These are phyloP conservation scores for Phytophthora citricola DNA, from an alignment of 352 stramenopile species.

Conservation along the genomic window DNA sequence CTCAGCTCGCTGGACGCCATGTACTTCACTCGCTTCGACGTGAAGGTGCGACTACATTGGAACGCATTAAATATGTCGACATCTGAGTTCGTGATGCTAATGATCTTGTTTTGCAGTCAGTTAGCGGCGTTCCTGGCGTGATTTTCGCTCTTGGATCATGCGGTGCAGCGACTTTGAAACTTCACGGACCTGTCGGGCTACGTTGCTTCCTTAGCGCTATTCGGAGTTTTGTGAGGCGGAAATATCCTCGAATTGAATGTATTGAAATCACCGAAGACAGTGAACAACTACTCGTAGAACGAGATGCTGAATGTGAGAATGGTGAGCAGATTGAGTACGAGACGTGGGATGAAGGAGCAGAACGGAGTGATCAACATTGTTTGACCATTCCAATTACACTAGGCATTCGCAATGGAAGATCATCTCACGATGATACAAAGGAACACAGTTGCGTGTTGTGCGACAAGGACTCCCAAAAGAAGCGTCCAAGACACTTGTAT, in stretches of 20 bases:
- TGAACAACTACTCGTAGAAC: neutral
- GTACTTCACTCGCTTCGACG: slow-evolving; percentile 73
- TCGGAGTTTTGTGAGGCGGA: slow-evolving; percentile 72
- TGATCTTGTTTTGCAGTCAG: slow-evolving; percentile 41
- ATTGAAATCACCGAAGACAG: slow-evolving; percentile 32
- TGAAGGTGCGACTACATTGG: slow-evolving; percentile 41
- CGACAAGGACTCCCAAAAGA: slow-evolving; percentile 13
- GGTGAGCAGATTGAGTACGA: slow-evolving; percentile 21
- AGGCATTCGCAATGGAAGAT: neutral
- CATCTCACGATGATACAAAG: neutral
- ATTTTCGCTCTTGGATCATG: slow-evolving; percentile 69
- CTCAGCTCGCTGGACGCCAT: slow-evolving; percentile 70
- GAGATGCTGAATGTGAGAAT: neutral
- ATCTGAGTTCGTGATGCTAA: neutral
- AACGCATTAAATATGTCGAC: neutral
- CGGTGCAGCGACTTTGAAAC: slow-evolving; percentile 48
- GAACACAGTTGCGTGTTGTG: slow-evolving; percentile 23
- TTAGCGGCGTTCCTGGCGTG: slow-evolving; percentile 71
- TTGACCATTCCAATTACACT: slow-evolving; percentile 41
- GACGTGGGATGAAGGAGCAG: slow-evolving; percentile 22
- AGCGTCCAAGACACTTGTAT: neutral
- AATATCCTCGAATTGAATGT: slow-evolving; percentile 68
- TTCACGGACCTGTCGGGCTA: slow-evolving; percentile 57
- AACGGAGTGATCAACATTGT: slow-evolving; percentile 42
- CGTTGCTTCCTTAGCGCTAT: slow-evolving; percentile 53